Evolutionary conservation across 2,329 filamentous ascomycete genomes (phyloP).

Genomic region (Colletotrichum echinochloae): DNA sequence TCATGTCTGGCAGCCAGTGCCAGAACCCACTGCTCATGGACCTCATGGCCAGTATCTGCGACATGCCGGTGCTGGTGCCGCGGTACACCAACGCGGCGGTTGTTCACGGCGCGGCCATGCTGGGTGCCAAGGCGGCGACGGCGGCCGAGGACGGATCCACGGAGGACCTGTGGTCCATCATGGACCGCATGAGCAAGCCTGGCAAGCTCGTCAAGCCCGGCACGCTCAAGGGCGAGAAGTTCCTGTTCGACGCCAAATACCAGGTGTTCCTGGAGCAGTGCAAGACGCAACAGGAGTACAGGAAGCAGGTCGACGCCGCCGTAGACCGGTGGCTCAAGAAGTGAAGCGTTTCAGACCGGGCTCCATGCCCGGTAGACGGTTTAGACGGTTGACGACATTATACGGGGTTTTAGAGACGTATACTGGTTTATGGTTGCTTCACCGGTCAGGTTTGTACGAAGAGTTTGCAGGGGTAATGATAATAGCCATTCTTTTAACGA

Average conservation of each 20-base stretch:
- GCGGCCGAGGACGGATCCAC: slow-evolving; percentile 81
- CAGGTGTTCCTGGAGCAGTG: slow-evolving; percentile 96
- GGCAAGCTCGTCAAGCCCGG: slow-evolving; percentile 85
- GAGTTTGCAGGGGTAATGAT: slow-evolving; percentile 29
- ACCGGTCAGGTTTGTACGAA: slow-evolving; percentile 11
- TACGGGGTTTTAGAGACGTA: background rate
- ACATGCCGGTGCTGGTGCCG: slow-evolving; percentile 93
- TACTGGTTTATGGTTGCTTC: background rate
- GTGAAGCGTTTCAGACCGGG: slow-evolving; percentile 3
- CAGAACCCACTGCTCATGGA: slow-evolving; percentile 94
- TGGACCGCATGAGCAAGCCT: slow-evolving; percentile 97
- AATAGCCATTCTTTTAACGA: slow-evolving; percentile 27
- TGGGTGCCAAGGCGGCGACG: slow-evolving; percentile 96
- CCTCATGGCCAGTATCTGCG: slow-evolving; percentile 89
- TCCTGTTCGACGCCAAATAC: slow-evolving; percentile 88
- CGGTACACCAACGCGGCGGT: slow-evolving; percentile 95
- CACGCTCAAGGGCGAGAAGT: slow-evolving; percentile 78
- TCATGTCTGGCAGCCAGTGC: slow-evolving; percentile 99
- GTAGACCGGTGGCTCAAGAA: slow-evolving; percentile 51
- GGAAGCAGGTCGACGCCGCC: slow-evolving; percentile 79
- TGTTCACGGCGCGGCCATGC: slow-evolving; percentile 97
- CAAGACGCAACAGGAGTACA: slow-evolving; percentile 84
- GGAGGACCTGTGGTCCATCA: slow-evolving; percentile 93
- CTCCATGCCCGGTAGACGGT: background rate
- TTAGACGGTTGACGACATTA: slow-evolving; percentile 6